Evolutionary conservation across 169 alveolate species (phyloP).

Genomic region (Cryptosporidium ryanae): DNA sequence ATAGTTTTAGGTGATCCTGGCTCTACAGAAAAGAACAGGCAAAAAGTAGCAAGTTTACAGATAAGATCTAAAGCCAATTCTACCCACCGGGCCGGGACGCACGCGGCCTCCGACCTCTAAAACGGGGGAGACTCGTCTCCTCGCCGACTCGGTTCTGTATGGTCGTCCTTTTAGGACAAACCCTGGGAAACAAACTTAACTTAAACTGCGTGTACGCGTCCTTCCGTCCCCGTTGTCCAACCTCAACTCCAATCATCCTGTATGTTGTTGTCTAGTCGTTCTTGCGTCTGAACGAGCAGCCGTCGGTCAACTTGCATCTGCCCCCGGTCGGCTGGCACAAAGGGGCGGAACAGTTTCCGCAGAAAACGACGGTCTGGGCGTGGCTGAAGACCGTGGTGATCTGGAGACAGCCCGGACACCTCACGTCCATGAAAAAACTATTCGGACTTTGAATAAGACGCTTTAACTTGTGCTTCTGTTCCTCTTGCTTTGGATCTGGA

Average conservation of each 20-base stretch:
- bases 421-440: constrained; percentile 98
- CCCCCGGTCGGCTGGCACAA: constrained; percentile 98
- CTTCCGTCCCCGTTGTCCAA: not conserved
- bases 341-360: constrained; percentile 93
- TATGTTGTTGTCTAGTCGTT: constrained; percentile 79
- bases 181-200: not conserved
- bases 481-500: constrained; percentile 95
- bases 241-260: not conserved
- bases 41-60: too few relatives aligned
- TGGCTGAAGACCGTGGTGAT: constrained; percentile 95
- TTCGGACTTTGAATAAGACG: constrained; percentile 97
- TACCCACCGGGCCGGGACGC: not conserved
- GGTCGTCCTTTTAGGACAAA: not conserved
- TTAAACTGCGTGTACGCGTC: not conserved
- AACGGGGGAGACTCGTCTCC: not conserved
- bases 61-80: not conserved
- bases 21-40: too few relatives aligned
- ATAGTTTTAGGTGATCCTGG: too few relatives aligned
- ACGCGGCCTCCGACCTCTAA: not conserved
- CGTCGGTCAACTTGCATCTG: constrained; percentile 93
- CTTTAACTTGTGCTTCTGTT: constrained; percentile 95
- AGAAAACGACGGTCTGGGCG: constrained; percentile 93
- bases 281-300: constrained; percentile 94
- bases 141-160: not conserved
- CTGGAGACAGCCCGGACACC: constrained; percentile 95